Percentiles rank a stretch among this genome's conserved stretches.
phyloP scores from a whole-genome alignment of 805 yeast genomes.

The Torulaspora microellipsoides region DNA sequence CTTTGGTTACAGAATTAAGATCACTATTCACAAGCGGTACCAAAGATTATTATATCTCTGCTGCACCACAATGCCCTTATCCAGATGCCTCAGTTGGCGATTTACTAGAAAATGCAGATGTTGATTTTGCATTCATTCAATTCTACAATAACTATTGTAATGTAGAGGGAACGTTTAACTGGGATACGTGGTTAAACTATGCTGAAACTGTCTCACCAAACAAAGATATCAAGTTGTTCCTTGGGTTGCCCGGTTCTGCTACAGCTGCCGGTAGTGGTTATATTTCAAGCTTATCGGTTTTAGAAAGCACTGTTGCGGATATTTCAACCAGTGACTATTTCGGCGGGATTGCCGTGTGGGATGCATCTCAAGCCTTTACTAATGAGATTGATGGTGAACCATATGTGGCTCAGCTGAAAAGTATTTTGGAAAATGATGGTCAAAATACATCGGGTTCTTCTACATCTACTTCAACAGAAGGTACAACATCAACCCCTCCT shows the following conservation, averaged over 20 bases:
- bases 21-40: slow-evolving; percentile 47
- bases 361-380: slow-evolving; percentile 69
- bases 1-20: slow-evolving; percentile 53
- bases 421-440: slow-evolving; percentile 33
- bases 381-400: slow-evolving; percentile 41
- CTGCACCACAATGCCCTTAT: slow-evolving; percentile 89
- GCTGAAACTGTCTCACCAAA: slow-evolving; percentile 61
- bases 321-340: slow-evolving; percentile 65
- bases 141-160: slow-evolving; percentile 84
- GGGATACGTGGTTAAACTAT: slow-evolving; percentile 67
- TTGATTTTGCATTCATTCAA: slow-evolving; percentile 82
- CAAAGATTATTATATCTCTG: slow-evolving; percentile 68
- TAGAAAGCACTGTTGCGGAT: slow-evolving; percentile 54
- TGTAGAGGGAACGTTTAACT: slow-evolving; percentile 52
- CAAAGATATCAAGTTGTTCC: slow-evolving; percentile 57
- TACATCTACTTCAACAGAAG: slow-evolving; percentile 16
- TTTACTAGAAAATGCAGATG: slow-evolving; percentile 50
- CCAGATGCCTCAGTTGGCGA: slow-evolving; percentile 72
- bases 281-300: slow-evolving; percentile 41
- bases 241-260: slow-evolving; percentile 71
- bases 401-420: slow-evolving; percentile 43
- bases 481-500: slow-evolving; percentile 13
- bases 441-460: slow-evolving; percentile 15
- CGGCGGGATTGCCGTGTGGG: slow-evolving; percentile 92
- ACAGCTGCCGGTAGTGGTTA: slow-evolving; percentile 61